These are phyloP conservation scores for Aspergillus sp. DNA, from an alignment of 2,329 filamentous ascomycete genomes.

Conservation along the genomic window DNA sequence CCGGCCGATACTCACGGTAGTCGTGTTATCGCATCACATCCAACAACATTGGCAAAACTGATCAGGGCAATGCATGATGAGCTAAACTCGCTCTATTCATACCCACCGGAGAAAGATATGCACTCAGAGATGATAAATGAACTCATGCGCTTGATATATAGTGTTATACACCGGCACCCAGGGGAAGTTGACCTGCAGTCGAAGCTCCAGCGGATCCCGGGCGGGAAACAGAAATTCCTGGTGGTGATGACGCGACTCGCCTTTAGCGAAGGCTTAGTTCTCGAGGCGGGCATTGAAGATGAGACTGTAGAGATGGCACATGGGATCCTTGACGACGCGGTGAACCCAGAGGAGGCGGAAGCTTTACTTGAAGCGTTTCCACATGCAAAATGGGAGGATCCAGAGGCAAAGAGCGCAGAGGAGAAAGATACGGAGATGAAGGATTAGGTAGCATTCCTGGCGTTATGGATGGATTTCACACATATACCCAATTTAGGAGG, in stretches of 20 bases:
- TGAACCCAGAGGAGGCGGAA: conserved; percentile 77
- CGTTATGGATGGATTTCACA: background rate
- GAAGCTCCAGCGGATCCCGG: conserved; percentile 69
- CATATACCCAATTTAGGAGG: background rate
- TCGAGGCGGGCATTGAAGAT: conserved; percentile 74
- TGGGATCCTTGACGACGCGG: conserved; percentile 73
- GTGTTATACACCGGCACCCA: conserved; percentile 61
- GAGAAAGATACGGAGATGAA: conserved; percentile 9
- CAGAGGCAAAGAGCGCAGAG: conserved; percentile 15
- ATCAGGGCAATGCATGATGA: conserved; percentile 75
- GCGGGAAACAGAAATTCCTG: conserved; percentile 78
- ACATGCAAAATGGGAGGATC: conserved; percentile 29
- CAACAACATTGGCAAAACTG: conserved; percentile 69
- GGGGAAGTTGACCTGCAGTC: conserved; percentile 65
- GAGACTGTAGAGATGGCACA: conserved; percentile 80
- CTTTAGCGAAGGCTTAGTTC: conserved; percentile 75
- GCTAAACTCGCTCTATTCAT: conserved; percentile 61
- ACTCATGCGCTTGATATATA: conserved; percentile 61
- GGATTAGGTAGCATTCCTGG: background rate
- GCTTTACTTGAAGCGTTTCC: conserved; percentile 53
- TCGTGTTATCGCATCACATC: conserved; percentile 66
- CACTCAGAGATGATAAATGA: conserved; percentile 58
- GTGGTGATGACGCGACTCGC: conserved; percentile 79
- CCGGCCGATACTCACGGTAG: conserved; percentile 62
- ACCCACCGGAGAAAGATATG: conserved; percentile 45